Evolutionary conservation across 2,329 filamentous ascomycete species (phyloP).

Genomic region (Sporothrix pallida): DNA sequence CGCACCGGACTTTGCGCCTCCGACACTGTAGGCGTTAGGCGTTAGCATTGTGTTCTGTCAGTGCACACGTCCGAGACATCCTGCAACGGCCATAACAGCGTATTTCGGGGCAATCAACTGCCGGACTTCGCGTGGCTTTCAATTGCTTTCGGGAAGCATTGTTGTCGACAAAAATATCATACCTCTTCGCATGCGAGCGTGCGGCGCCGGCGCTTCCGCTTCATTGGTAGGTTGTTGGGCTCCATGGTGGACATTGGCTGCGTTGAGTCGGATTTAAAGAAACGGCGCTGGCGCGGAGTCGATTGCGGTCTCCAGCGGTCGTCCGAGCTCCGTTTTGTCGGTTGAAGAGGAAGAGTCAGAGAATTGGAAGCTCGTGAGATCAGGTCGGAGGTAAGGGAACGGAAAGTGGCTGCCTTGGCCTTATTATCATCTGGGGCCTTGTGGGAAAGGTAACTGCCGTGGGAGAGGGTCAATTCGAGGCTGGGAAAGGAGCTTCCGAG

Average conservation of each 20-base stretch:
- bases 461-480: not conserved
- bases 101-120: too few species aligned
- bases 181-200: conserved; percentile 49
- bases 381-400: conserved; percentile 18
- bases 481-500: conserved; percentile 9
- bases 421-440: not conserved
- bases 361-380: not conserved
- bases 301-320: not conserved
- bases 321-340: not conserved
- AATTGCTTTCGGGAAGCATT: not conserved
- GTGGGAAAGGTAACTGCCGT: not conserved
- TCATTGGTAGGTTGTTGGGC: conserved; percentile 26
- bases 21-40: conserved; percentile 44
- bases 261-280: conserved; percentile 29
- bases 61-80: not conserved
- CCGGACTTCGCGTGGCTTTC: not conserved
- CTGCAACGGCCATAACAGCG: not conserved
- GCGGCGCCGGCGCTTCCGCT: conserved; percentile 38
- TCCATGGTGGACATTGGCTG: conserved; percentile 31
- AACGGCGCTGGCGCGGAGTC: not conserved
- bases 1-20: conserved; percentile 53
- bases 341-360: not conserved
- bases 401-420: not conserved
- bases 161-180: not conserved
- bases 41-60: conserved; percentile 14